A percentile compares a stretch with the other conserved stretches of the same genome.
Conservation (phyloP, 2,329 filamentous ascomycete species). For the Taxawa tesnikishii region DNA sequence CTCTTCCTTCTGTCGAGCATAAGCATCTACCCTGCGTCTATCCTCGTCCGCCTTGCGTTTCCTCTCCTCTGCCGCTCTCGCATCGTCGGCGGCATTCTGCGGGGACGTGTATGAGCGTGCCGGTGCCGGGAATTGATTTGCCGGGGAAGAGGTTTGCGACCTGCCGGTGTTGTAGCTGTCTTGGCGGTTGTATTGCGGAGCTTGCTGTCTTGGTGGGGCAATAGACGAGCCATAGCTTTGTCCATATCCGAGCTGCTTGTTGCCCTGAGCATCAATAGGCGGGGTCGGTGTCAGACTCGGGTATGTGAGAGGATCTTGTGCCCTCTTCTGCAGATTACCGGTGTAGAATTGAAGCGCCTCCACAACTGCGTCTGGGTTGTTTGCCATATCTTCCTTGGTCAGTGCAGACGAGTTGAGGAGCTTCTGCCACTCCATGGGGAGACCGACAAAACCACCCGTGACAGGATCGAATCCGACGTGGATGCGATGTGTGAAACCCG, state of each 20-base stretch:
- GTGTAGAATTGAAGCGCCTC: constrained; percentile 80
- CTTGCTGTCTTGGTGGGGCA: constrained; percentile 34
- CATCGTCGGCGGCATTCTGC: constrained; percentile 24
- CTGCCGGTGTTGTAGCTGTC: constrained; percentile 28
- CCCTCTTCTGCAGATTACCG: constrained; percentile 61
- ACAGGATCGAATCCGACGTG: constrained; percentile 96
- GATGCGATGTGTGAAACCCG: constrained; percentile 93
- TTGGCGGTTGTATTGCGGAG: constrained; percentile 29
- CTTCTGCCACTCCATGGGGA: constrained; percentile 95
- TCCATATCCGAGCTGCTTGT: constrained; percentile 37
- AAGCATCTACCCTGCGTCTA: constrained; percentile 22
- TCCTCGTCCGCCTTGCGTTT: constrained; percentile 27
- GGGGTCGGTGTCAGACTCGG: constrained; percentile 57
- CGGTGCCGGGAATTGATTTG: neutral
- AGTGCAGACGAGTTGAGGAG: constrained; percentile 91
- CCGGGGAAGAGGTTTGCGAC: neutral
- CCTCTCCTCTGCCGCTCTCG: constrained; percentile 28
- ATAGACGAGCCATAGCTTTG: constrained; percentile 31
- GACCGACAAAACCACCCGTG: constrained; percentile 85
- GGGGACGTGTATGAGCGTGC: constrained; percentile 1
- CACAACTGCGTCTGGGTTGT: constrained; percentile 61
- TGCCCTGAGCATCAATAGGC: constrained; percentile 32
- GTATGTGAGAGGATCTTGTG: constrained; percentile 58
- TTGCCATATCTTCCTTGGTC: constrained; percentile 96
- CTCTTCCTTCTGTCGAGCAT: constrained; percentile 26